Evolutionary conservation across 2,329 filamentous ascomycete genomes (phyloP).

Genomic region (Hypoxylon sp.): DNA sequence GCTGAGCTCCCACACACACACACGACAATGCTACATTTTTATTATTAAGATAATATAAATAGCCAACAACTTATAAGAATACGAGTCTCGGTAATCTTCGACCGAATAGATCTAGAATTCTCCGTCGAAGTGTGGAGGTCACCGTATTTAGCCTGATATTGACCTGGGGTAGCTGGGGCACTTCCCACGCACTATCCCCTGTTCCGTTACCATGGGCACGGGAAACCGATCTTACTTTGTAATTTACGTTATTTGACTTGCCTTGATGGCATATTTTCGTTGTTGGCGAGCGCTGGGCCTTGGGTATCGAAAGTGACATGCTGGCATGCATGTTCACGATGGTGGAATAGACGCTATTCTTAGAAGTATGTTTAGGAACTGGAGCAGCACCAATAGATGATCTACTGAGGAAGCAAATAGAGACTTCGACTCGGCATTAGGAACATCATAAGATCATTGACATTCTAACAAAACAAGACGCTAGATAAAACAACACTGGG

Average conservation of each 20-base stretch:
- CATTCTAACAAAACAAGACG: background rate
- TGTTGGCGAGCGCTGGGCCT: background rate
- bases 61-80: background rate
- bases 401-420: too few species aligned
- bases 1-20: background rate
- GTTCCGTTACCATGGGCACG: conserved; percentile 18
- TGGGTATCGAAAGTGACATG: background rate
- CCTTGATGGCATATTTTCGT: background rate
- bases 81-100: conserved; percentile 9
- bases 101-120: conserved; percentile 31
- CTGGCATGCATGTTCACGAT: background rate
- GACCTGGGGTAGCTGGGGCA: conserved; percentile 29
- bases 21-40: background rate
- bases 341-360: background rate
- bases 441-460: background rate
- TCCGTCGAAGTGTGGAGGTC: conserved; percentile 30
- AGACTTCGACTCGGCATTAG: background rate
- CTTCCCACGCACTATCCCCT: conserved; percentile 9
- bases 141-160: conserved; percentile 23
- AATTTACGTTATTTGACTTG: background rate
- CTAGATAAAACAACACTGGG: background rate
- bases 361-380: background rate
- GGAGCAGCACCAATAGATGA: background rate
- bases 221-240: conserved; percentile 10
- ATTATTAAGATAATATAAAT: too few species aligned